phyloP scores from a whole-genome alignment of 305 asterid genomes.

The Rubia peregrina region DNA sequence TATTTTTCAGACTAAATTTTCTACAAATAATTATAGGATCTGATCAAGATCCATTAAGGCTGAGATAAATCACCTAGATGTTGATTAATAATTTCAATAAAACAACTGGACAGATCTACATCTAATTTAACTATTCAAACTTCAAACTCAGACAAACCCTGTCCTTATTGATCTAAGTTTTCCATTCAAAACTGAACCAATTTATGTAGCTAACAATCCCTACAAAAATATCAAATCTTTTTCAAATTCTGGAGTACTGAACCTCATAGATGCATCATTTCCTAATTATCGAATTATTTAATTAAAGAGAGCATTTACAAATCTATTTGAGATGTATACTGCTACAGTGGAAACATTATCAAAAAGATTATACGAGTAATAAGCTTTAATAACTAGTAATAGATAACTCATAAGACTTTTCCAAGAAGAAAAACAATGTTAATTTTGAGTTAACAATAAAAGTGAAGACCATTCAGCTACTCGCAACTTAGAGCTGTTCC shows the following conservation, averaged over 20 bases:
- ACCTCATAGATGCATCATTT: background rate
- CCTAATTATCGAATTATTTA: background rate
- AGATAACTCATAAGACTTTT: too few species aligned
- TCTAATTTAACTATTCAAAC: background rate
- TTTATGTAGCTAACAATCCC: background rate
- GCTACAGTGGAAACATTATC: too few species aligned
- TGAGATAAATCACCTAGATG: background rate
- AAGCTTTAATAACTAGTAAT: too few species aligned
- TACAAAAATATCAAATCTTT: background rate
- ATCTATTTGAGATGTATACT: too few species aligned
- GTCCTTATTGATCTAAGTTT: background rate
- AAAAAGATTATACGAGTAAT: background rate
- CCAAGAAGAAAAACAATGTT: background rate
- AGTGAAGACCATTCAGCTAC: background rate
- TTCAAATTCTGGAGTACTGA: background rate
- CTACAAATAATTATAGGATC: background rate
- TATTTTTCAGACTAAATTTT: background rate
- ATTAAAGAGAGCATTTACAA: background rate
- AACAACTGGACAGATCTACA: background rate
- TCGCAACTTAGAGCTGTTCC: background rate
- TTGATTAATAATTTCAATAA: background rate
- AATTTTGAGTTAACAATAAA: too few species aligned
- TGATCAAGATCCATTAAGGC: background rate
- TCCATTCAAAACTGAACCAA: background rate
- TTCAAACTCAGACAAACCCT: background rate